Evolutionary conservation across 352 stramenopile genomes (phyloP).

Genomic region (Globisporangium echinulatum): DNA sequence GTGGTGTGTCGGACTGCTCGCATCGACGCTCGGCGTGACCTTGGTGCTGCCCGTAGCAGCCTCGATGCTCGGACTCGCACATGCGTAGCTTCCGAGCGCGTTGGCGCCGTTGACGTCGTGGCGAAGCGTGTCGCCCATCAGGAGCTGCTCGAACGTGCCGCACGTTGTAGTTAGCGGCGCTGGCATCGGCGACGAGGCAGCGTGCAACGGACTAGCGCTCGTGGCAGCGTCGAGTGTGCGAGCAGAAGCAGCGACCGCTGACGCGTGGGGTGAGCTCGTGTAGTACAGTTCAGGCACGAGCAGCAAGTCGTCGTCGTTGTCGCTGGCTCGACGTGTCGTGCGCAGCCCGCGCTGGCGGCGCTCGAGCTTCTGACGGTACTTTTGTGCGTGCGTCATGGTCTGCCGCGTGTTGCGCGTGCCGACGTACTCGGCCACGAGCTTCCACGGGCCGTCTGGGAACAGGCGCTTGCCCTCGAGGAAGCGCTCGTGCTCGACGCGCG

Average conservation of each 20-base stretch:
- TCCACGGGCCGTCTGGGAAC: conserved; percentile 47
- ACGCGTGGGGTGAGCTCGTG: conserved; percentile 1
- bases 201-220: neutral
- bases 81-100: neutral
- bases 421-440: conserved; percentile 37
- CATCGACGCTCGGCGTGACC: neutral
- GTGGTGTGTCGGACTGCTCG: conserved; percentile 9
- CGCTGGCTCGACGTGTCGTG: conserved; percentile 8
- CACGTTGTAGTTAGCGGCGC: neutral
- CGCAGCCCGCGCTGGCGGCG: conserved; percentile 24
- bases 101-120: neutral
- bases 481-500: conserved; percentile 28
- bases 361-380: conserved; percentile 74
- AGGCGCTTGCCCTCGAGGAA: conserved; percentile 41
- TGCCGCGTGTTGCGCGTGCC: conserved; percentile 83
- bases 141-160: conserved; percentile 12
- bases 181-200: neutral
- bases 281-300: conserved; percentile 3
- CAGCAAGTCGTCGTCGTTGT: conserved; percentile 7
- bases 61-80: neutral
- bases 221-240: neutral
- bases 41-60: neutral
- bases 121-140: conserved; percentile 3
- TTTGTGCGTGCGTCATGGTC: conserved; percentile 87
- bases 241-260: no score